phyloP scores from a whole-genome alignment of 2,329 filamentous ascomycete species.

The Drechslerella coelobrocha region DNA sequence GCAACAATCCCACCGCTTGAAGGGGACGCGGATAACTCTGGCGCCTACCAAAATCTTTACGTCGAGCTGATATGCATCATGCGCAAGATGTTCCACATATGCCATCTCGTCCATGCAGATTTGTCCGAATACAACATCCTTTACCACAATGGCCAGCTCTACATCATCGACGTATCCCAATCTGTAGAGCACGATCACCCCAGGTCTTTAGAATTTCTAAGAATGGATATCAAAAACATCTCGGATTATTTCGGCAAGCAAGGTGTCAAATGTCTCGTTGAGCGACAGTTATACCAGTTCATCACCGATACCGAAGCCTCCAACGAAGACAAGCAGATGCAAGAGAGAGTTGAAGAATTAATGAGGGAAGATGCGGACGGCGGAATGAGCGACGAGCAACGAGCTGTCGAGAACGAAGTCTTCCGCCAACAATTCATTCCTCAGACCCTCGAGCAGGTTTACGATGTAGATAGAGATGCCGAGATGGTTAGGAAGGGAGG shows the following conservation, averaged over 20 bases:
- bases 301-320: constrained; percentile 70
- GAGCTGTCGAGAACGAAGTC: constrained; percentile 84
- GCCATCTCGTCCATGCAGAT: constrained; percentile 91
- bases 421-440: constrained; percentile 97
- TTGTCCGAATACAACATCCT: constrained; percentile 97
- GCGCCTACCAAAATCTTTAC: constrained; percentile 75
- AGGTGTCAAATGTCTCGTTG: constrained; percentile 74
- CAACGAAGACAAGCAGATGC: constrained; percentile 58
- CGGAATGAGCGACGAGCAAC: constrained; percentile 60
- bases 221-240: constrained; percentile 98
- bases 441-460: constrained; percentile 92
- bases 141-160: constrained; percentile 81
- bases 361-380: constrained; percentile 60
- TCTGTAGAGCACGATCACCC: constrained; percentile 97
- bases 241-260: constrained; percentile 89
- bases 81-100: constrained; percentile 90
- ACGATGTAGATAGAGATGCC: constrained; percentile 90
- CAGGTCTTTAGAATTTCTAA: constrained; percentile 85
- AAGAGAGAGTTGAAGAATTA: constrained; percentile 15
- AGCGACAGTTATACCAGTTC: constrained; percentile 83
- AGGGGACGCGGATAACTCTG: constrained; percentile 65
- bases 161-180: constrained; percentile 97
- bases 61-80: constrained; percentile 84
- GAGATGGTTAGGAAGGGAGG: constrained; percentile 76
- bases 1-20: constrained; percentile 69